These are phyloP conservation scores for Thymus mandschuricus DNA, from an alignment of 257 asterid species.

Conservation along the genomic window DNA sequence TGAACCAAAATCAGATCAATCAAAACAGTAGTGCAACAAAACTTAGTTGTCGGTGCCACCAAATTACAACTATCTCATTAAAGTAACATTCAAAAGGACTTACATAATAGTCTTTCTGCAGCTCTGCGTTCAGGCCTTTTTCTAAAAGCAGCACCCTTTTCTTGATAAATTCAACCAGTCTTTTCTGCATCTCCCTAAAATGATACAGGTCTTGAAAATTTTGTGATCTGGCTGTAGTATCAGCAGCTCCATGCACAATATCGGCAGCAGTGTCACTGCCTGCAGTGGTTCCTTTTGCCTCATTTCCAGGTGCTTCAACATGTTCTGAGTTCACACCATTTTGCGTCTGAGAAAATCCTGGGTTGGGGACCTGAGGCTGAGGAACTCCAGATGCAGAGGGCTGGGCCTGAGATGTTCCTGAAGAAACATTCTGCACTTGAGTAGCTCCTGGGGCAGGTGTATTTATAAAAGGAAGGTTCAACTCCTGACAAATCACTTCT, in stretches of 20 bases:
- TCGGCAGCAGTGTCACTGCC: slow-evolving; percentile 55
- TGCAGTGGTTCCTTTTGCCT: slow-evolving; percentile 44
- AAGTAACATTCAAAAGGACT: slow-evolving; percentile 44
- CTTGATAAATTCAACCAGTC: slow-evolving; percentile 88
- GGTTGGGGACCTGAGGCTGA: slow-evolving; percentile 48
- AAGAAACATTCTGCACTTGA: slow-evolving; percentile 45
- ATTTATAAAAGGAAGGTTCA: slow-evolving; percentile 62
- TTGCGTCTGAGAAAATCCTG: slow-evolving; percentile 51
- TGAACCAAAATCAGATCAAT: slow-evolving; percentile 16
- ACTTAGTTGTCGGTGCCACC: neutral
- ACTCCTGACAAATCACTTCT: slow-evolving; percentile 89
- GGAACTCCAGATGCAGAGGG: slow-evolving; percentile 38
- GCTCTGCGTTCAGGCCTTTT: slow-evolving; percentile 78
- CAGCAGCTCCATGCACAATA: slow-evolving; percentile 57
- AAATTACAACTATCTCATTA: slow-evolving; percentile 13
- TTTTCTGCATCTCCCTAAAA: slow-evolving; percentile 92
- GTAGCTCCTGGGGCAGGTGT: slow-evolving; percentile 67
- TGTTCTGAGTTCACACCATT: slow-evolving; percentile 42
- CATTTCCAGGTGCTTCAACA: slow-evolving; percentile 55
- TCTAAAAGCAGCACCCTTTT: slow-evolving; percentile 92
- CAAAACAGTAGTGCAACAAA: slow-evolving; percentile 13
- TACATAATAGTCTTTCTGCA: slow-evolving; percentile 65
- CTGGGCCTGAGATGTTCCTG: slow-evolving; percentile 54
- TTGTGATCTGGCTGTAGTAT: slow-evolving; percentile 61
- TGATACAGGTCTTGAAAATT: slow-evolving; percentile 65